Evolutionary conservation across 805 yeast genomes (phyloP).

Genomic region (Danielia oregonensis): DNA sequence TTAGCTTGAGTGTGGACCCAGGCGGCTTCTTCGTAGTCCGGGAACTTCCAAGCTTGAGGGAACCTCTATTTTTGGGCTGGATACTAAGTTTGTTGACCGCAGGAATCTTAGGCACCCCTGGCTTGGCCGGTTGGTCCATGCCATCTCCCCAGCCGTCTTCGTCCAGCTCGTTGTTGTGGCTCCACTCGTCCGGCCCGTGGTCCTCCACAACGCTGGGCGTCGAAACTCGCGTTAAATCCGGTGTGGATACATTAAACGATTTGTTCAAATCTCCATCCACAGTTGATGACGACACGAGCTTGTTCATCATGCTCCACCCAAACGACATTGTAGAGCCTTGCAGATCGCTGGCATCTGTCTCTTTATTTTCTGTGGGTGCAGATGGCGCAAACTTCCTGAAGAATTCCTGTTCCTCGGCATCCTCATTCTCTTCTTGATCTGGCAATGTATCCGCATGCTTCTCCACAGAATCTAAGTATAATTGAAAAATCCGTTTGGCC

Average conservation of each 20-base stretch:
- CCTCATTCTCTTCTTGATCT: slow-evolving; percentile 32
- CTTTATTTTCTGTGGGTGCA: slow-evolving; percentile 1
- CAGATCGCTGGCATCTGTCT: slow-evolving; percentile 5
- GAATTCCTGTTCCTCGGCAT: slow-evolving; percentile 36
- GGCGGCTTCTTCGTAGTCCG: slow-evolving; percentile 12
- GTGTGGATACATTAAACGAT: slow-evolving; percentile 36
- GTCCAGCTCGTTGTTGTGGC: slow-evolving; percentile 9
- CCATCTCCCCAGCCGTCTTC: slow-evolving; percentile 20
- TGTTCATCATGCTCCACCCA: slow-evolving; percentile 38
- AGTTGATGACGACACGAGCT: slow-evolving; percentile 25
- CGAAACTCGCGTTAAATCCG: slow-evolving; percentile 28
- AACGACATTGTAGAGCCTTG: slow-evolving; percentile 16
- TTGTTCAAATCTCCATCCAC: slow-evolving; percentile 33
- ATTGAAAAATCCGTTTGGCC: slow-evolving; percentile 65
- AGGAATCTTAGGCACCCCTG: slow-evolving; percentile 6
- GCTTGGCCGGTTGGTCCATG: slow-evolving; percentile 4
- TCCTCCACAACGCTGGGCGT: slow-evolving; percentile 20
- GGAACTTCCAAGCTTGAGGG: slow-evolving; percentile 1
- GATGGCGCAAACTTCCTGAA: slow-evolving; percentile 24
- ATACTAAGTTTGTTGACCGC: slow-evolving; percentile 4
- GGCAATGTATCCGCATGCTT: slow-evolving; percentile 34
- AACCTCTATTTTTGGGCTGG: slow-evolving; percentile 2
- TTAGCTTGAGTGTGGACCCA: slow-evolving; percentile 24
- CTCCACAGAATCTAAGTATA: slow-evolving; percentile 44
- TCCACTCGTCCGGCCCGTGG: slow-evolving; percentile 4